phyloP scores from a whole-genome alignment of 148 eudicot genomes.

The Cornus florida region DNA sequence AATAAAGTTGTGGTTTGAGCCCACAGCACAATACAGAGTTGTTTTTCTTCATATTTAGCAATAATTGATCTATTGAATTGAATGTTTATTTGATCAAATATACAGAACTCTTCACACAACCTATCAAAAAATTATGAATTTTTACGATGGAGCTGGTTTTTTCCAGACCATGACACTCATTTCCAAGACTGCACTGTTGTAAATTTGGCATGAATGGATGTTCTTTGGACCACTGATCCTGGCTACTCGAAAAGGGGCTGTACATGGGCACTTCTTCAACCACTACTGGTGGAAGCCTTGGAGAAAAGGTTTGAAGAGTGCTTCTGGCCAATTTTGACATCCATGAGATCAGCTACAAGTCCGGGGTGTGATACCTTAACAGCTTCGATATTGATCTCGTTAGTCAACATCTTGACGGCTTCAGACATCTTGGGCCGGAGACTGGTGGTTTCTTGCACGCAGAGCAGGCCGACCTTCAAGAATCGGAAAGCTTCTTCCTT shows the following conservation, averaged over 20 bases:
- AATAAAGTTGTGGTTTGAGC: too few relatives aligned
- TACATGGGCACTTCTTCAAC: background rate
- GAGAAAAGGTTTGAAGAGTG: slow-evolving; percentile 18
- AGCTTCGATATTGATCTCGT: slow-evolving; percentile 20
- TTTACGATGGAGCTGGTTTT: background rate
- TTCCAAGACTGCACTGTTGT: too few relatives aligned
- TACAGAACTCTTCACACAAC: too few relatives aligned
- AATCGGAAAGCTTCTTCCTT: slow-evolving; percentile 50
- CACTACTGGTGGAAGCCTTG: slow-evolving; percentile 4
- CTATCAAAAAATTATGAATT: background rate
- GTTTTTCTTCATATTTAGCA: background rate
- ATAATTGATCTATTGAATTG: background rate
- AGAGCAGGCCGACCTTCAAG: slow-evolving; percentile 63
- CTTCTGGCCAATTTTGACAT: slow-evolving; percentile 31
- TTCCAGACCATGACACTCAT: background rate
- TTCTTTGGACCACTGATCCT: background rate
- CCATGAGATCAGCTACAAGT: slow-evolving; percentile 41
- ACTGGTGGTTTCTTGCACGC: slow-evolving; percentile 57
- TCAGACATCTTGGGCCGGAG: slow-evolving; percentile 59
- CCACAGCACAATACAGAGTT: too few relatives aligned
- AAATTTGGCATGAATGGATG: background rate
- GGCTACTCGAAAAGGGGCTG: background rate
- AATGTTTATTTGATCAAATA: too few relatives aligned
- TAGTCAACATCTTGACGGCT: slow-evolving; percentile 40
- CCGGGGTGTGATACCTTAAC: slow-evolving; percentile 44